Evolutionary conservation across 495 filamentous ascomycete genomes (phyloP).

Genomic region (Penicillium simplicissimum): DNA sequence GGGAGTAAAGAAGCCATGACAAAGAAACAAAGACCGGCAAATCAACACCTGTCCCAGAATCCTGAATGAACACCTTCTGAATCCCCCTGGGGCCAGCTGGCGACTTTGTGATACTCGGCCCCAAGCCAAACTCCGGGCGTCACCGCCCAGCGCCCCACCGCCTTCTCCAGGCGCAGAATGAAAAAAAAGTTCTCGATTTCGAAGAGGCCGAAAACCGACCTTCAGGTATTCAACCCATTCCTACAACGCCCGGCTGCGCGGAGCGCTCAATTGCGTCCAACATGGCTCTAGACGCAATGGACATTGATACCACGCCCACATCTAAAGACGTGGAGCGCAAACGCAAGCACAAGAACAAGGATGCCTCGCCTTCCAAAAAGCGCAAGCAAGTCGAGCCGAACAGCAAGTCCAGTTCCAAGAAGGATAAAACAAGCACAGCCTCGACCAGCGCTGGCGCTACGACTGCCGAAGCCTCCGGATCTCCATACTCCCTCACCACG

Average conservation of each 20-base stretch:
- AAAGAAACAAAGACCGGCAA: conserved; percentile 11
- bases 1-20: conserved; percentile 60
- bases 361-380: conserved; percentile 51
- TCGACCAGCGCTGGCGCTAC: not conserved
- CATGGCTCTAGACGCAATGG: conserved; percentile 49
- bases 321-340: conserved; percentile 40
- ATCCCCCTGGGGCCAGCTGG: conserved; percentile 8
- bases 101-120: conserved; percentile 8
- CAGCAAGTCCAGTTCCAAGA: conserved; percentile 4
- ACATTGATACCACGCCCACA: conserved; percentile 36
- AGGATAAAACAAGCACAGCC: conserved; percentile 8
- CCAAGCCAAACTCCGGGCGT: conserved; percentile 10
- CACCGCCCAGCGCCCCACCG: conserved; percentile 41
- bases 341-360: conserved; percentile 54
- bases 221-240: conserved; percentile 14
- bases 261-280: conserved; percentile 29
- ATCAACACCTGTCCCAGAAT: not conserved
- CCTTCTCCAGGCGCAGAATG: conserved; percentile 26
- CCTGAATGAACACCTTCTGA: not conserved
- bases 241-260: conserved; percentile 17
- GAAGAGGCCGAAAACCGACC: conserved; percentile 14
- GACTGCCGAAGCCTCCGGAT: conserved; percentile 25
- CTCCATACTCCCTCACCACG: conserved; percentile 62
- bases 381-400: conserved; percentile 37
- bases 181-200: conserved; percentile 39